These are phyloP conservation scores for Vanrija humicola DNA, from an alignment of 1,284 basidiomycete genomes.

Conservation along the genomic window DNA sequence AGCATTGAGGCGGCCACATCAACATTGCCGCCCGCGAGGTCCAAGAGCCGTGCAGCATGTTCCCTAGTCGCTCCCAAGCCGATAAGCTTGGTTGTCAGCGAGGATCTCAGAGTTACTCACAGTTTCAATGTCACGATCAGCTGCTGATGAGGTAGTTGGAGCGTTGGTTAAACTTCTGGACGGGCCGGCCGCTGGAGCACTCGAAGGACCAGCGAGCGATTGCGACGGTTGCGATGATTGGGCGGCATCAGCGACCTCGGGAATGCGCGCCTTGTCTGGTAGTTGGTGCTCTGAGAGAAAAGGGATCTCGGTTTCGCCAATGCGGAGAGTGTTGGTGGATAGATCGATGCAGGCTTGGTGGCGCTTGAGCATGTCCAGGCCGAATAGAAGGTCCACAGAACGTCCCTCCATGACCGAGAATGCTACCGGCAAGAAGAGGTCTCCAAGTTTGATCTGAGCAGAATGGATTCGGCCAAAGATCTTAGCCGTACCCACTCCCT, in stretches of 20 bases:
- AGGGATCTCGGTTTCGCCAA: constrained; percentile 76
- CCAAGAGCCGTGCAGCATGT: constrained; percentile 69
- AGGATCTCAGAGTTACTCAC: constrained; percentile 13
- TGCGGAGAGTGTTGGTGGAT: constrained; percentile 77
- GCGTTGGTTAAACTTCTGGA: background rate
- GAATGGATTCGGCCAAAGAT: constrained; percentile 93
- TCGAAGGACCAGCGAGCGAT: background rate
- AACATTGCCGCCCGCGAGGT: constrained; percentile 77
- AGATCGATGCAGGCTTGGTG: constrained; percentile 96
- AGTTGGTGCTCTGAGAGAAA: constrained; percentile 95
- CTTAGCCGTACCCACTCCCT: constrained; percentile 92
- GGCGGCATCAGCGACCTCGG: background rate
- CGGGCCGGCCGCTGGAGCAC: constrained; percentile 26
- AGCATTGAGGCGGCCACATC: constrained; percentile 84
- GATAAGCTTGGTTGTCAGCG: constrained; percentile 27
- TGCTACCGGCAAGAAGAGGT: constrained; percentile 79
- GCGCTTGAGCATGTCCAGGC: constrained; percentile 96
- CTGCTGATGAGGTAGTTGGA: constrained; percentile 5
- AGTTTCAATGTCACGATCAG: constrained; percentile 23
- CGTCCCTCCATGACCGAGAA: constrained; percentile 96
- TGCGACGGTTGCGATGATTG: background rate
- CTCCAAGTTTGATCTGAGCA: constrained; percentile 82
- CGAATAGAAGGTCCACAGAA: constrained; percentile 88
- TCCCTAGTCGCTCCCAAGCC: constrained; percentile 67
- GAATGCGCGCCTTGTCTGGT: constrained; percentile 65